Conservation (phyloP, 495 filamentous ascomycete genomes). For the Filosporella fistucella region DNA sequence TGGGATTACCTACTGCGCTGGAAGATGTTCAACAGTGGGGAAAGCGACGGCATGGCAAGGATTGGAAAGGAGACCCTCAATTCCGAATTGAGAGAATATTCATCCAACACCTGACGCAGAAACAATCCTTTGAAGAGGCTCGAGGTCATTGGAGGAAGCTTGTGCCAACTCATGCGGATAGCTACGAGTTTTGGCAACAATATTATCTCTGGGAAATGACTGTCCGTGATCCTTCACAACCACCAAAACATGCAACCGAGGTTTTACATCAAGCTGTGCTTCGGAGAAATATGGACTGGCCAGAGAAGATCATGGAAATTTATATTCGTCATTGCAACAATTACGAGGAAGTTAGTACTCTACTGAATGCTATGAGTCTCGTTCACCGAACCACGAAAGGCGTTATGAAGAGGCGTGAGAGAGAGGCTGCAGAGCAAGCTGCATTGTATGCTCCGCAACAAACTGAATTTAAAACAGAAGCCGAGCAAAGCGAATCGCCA, state of each 20-base stretch:
- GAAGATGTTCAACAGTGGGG: conserved; percentile 79
- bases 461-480: not conserved
- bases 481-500: conserved; percentile 5
- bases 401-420: conserved; percentile 60
- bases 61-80: conserved; percentile 76
- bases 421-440: conserved; percentile 56
- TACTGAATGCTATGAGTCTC: conserved; percentile 65
- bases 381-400: conserved; percentile 60
- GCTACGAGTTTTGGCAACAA: conserved; percentile 87
- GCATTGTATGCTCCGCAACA: conserved; percentile 38
- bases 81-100: conserved; percentile 87
- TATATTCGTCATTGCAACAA: conserved; percentile 84
- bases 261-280: conserved; percentile 72
- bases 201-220: conserved; percentile 89
- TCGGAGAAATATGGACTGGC: conserved; percentile 76
- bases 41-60: conserved; percentile 66
- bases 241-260: conserved; percentile 60
- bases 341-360: conserved; percentile 69
- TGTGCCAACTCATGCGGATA: conserved; percentile 60
- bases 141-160: conserved; percentile 72
- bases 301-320: conserved; percentile 80
- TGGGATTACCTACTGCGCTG: conserved; percentile 78
- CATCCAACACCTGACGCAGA: conserved; percentile 83
- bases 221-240: conserved; percentile 26
- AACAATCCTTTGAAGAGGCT: conserved; percentile 57